These are phyloP conservation scores for Fusarium sp. DNA, from an alignment of 2,329 filamentous ascomycete genomes.

Conservation along the genomic window DNA sequence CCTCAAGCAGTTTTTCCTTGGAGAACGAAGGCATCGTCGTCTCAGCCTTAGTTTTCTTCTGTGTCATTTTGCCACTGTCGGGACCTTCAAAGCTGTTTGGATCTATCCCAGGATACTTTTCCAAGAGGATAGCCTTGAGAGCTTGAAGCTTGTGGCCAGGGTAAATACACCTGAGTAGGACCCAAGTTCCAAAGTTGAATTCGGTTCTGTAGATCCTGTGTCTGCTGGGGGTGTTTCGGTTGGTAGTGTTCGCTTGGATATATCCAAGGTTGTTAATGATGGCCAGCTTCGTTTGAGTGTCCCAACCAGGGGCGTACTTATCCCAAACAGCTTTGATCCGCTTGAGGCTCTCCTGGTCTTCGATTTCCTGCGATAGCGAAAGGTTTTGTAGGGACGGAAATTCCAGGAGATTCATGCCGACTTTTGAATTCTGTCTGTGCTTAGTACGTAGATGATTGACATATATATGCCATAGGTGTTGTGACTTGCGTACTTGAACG, in stretches of 20 bases:
- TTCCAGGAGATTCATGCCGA: not conserved
- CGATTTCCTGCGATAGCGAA: constrained; percentile 4
- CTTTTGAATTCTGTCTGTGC: not conserved
- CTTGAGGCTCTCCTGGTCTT: constrained; percentile 18
- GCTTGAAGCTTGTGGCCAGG: not conserved
- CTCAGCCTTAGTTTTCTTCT: not conserved
- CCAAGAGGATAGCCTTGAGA: constrained; percentile 1
- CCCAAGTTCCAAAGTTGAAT: constrained; percentile 23
- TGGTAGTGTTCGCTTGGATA: constrained; percentile 1
- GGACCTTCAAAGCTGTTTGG: constrained; percentile 3
- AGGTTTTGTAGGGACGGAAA: constrained; percentile 7
- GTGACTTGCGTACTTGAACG: not conserved
- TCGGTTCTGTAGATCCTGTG: constrained; percentile 11
- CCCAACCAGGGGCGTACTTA: constrained; percentile 1
- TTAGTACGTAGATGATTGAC: not conserved
- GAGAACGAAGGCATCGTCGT: not conserved
- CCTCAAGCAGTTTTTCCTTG: not conserved
- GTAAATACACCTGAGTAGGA: constrained; percentile 22
- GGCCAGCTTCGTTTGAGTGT: not conserved
- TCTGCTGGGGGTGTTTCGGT: not conserved
- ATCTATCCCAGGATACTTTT: constrained; percentile 15
- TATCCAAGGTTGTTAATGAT: constrained; percentile 2
- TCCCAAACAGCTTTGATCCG: constrained; percentile 13
- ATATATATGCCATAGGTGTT: not conserved
- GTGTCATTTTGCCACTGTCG: too few species aligned